phyloP scores from a whole-genome alignment of 345 rosid genomes.

The Lagerstroemia speciosa region DNA sequence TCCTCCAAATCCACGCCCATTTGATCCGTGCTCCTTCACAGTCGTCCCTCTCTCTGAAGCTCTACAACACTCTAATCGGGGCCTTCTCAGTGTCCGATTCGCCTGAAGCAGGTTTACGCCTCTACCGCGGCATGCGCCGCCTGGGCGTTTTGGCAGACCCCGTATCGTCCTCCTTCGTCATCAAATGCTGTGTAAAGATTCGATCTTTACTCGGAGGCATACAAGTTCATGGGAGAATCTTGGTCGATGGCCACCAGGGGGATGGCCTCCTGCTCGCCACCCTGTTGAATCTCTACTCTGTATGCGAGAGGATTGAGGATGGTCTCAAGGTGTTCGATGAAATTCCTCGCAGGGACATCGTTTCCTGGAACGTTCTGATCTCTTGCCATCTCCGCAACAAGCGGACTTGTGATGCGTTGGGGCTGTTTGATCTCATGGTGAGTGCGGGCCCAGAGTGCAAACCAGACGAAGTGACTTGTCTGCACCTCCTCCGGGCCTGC shows the following conservation, averaged over 20 bases:
- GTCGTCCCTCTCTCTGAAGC: conserved; percentile 40
- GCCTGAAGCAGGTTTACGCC: conserved; percentile 42
- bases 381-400: conserved; percentile 57
- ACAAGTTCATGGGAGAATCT: conserved; percentile 61
- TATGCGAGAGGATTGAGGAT: conserved; percentile 16
- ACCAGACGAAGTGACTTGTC: conserved; percentile 73
- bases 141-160: conserved; percentile 33
- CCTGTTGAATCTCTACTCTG: conserved; percentile 54
- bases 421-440: conserved; percentile 55
- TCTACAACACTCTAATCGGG: conserved; percentile 58
- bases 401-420: conserved; percentile 48
- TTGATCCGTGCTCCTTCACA: conserved; percentile 32
- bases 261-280: conserved; percentile 59
- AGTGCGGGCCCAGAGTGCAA: conserved; percentile 29
- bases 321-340: conserved; percentile 72
- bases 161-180: conserved; percentile 43
- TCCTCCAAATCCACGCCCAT: conserved; percentile 65
- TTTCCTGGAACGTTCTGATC: conserved; percentile 69
- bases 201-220: conserved; percentile 33
- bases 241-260: conserved; percentile 49
- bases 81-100: conserved; percentile 42
- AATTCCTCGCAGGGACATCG: conserved; percentile 45
- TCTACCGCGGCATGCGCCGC: conserved; percentile 37
- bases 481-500: conserved; percentile 65
- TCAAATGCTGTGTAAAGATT: conserved; percentile 44